Conservation (phyloP, 345 rosid species). For the Salix suchowensis region DNA sequence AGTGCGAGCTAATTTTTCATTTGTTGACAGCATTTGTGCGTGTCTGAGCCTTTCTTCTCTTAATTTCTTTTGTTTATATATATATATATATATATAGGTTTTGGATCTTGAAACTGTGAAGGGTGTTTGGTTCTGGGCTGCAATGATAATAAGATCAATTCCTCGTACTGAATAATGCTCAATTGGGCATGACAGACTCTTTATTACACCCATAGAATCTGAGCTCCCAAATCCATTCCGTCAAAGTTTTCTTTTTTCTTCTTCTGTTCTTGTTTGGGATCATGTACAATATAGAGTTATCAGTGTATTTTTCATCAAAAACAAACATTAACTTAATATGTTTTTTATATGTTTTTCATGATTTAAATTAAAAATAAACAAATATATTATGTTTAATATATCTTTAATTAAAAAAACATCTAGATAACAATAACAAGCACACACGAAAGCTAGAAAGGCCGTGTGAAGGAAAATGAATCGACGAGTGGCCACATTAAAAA, state of each 20-base stretch:
- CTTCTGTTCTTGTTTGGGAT: neutral
- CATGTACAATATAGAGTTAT: too few species aligned
- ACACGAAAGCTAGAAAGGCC: too few species aligned
- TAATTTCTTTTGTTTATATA: too few species aligned
- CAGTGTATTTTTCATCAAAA: too few species aligned
- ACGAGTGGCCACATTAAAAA: too few species aligned
- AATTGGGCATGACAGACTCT: constrained; percentile 25
- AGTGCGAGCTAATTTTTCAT: neutral
- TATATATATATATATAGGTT: neutral
- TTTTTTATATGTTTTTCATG: too few species aligned
- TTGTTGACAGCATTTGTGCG: constrained; percentile 52
- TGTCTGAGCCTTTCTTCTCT: constrained; percentile 40
- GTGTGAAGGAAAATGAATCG: too few species aligned
- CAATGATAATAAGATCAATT: constrained; percentile 27
- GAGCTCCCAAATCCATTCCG: constrained; percentile 11
- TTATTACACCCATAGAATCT: constrained; percentile 37
- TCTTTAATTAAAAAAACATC: too few species aligned
- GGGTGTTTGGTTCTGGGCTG: constrained; percentile 6
- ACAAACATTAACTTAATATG: too few species aligned
- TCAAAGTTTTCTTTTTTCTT: neutral
- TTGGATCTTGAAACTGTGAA: neutral
- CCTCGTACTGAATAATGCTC: constrained; percentile 25
- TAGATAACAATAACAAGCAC: too few species aligned
- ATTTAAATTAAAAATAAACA: too few species aligned
- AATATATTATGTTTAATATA: too few species aligned